Percentiles rank a stretch among this genome's conserved stretches.
phyloP scores from a whole-genome alignment of 2,329 filamentous ascomycete genomes.

The Colletotrichum theobromicola region DNA sequence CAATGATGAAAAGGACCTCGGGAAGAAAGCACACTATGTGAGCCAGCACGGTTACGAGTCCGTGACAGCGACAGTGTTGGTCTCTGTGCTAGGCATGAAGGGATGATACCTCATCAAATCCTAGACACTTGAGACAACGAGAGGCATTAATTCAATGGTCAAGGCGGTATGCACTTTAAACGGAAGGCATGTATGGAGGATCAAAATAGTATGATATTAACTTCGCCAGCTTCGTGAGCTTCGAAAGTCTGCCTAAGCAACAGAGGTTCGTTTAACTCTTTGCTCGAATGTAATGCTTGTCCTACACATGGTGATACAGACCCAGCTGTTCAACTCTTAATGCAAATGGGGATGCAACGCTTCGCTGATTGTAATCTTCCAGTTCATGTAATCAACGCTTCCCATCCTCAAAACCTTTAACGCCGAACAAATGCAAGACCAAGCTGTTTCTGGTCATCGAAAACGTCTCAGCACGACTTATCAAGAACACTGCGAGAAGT shows the following conservation, averaged over 20 bases:
- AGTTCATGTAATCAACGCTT: background rate
- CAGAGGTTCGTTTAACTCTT: background rate
- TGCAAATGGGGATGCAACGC: background rate
- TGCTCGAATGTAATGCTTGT: background rate
- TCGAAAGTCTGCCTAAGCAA: accelerated
- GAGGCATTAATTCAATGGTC: no score
- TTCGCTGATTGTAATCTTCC: background rate
- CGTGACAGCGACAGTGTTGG: no score
- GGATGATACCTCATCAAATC: no score
- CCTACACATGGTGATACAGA: background rate
- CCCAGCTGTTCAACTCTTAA: background rate
- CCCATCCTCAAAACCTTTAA: background rate
- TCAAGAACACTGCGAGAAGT: background rate
- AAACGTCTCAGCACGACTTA: background rate
- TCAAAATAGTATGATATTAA: background rate
- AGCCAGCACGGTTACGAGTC: no score
- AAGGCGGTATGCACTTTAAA: no score
- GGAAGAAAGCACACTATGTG: no score
- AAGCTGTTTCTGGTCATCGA: background rate
- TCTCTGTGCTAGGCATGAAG: no score
- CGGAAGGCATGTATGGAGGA: accelerated
- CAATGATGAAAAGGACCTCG: no score
- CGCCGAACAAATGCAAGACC: background rate
- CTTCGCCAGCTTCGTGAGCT: background rate
- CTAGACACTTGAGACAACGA: no score